Evolutionary conservation across 2,329 filamentous ascomycete genomes (phyloP), one percentile per base, ranked within the genome.

Genomic region (Ceratocystiopsis sp.): DNA sequence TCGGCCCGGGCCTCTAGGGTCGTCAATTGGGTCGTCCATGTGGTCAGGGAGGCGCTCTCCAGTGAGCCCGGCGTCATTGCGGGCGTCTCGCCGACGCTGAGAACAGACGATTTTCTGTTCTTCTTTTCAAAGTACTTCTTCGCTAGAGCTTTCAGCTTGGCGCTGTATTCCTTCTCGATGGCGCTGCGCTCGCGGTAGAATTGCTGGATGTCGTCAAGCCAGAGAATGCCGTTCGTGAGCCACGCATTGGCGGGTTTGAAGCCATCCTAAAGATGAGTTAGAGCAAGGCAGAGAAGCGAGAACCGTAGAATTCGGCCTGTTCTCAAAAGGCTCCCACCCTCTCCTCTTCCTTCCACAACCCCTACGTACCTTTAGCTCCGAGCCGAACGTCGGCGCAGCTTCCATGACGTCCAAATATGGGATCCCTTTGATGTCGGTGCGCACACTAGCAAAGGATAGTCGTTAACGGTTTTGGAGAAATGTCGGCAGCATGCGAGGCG

Each of bases 41-140:
- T 98, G 21, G 89, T 96, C 58, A 98, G 74, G 18, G 89, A 96
- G 42, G 91, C 91, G 58, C 87, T 83, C 61, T 98, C 91, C 42
- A 98, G 73, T 33, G 89, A 96, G 2, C 93, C 91, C 1, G 91
- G 91, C 3, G 91, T 96, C 70, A 96, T 81, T 46, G 77, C 75
- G 35, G 91, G 91, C 19, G 79, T 91, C 55, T 98, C 91, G 55
- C 91, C 91, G 42, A 53, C 91, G 58, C 87, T 95, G 53, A 98
- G 62, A 54, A 71, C 80, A 52, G 85, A 81, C 37, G 81, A 80
- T 65, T 91, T 95, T 62, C 80, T 86, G 39, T 84, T 78, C 68
- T 96, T 98, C 68, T 93, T 61, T 34, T 98, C 93, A 57, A 85
- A 91, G 66, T 95, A 96, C 60, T 91, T 95, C 67, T 91, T 93